These are phyloP conservation scores for Curvularia spicifera DNA, from an alignment of 2,329 filamentous ascomycete species.

Conservation along the genomic window DNA sequence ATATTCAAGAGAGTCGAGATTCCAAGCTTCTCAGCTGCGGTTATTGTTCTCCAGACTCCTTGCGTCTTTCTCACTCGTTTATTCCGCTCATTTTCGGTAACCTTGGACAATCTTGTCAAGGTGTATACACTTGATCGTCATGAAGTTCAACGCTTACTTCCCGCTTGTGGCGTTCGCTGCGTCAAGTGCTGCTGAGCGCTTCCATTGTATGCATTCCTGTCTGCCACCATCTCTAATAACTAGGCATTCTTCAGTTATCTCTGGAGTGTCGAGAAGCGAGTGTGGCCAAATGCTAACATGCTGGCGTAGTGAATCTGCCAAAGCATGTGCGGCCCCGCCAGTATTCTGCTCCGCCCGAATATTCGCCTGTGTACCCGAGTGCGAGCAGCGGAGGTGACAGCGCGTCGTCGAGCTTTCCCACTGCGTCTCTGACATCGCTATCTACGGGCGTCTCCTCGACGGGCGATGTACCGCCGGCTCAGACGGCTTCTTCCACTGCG, in stretches of 20 bases:
- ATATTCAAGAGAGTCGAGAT: neutral
- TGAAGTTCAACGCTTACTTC: conserved; percentile 30
- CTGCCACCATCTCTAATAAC: neutral
- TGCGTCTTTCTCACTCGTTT: conserved; percentile 17
- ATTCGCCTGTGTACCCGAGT: conserved; percentile 17
- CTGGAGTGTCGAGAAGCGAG: neutral
- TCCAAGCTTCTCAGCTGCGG: conserved; percentile 12
- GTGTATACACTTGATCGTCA: conserved; percentile 4
- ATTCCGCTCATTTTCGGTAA: neutral
- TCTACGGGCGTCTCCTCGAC: conserved; percentile 9
- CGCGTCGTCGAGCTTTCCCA: conserved; percentile 8
- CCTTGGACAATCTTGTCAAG: neutral
- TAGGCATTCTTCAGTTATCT: neutral
- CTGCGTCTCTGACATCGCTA: conserved; percentile 6
- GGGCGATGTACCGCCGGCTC: too few species aligned
- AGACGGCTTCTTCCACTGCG: too few species aligned
- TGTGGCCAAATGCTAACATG: neutral
- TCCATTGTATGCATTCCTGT: conserved; percentile 22
- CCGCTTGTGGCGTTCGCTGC: conserved; percentile 18
- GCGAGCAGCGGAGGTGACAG: conserved; percentile 11
- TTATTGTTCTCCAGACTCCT: conserved; percentile 14
- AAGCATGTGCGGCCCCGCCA: conserved; percentile 28
- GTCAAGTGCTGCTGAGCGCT: conserved; percentile 22
- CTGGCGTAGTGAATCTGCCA: conserved; percentile 21
- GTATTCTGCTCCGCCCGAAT: conserved; percentile 27